Evolutionary conservation across 2,329 filamentous ascomycete genomes (phyloP), one percentile per base, ranked within the genome.

Genomic region (Trichoderma sp.): DNA sequence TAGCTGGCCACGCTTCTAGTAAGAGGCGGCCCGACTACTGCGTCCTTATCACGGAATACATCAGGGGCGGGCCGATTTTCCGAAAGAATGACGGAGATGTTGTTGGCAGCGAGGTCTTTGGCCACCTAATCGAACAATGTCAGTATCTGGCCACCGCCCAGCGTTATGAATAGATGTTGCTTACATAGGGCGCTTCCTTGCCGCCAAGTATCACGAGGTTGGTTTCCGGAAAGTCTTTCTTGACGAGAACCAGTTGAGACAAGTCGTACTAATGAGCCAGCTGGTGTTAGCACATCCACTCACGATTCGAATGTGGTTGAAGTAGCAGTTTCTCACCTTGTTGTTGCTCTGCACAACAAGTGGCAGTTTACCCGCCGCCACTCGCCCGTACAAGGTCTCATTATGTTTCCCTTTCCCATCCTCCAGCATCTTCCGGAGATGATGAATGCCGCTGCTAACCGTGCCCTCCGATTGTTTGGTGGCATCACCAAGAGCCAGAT

Each of bases 11-110:
- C 77, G 53, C 79, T 82, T 34, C 75, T 78, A 5, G 77, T 81
- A 4, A 86, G 78, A 3, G 84, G 84, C 4, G 83, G 84, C 0
- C 84, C 84, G 0, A 81, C 76, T 0, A 85, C 77, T 3, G 79
- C 76, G 57, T 82, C 78, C 12, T 78, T 78, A 53, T 79, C 81
- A 7, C 82, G 79, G 76, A 81, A 85, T 17, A 30, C 12, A 47
- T 71, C 70, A 23, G 70, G 70, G 17, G 15, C 53, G 71, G 50
- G 78, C 76, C 81, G 80, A 53, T 78, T 79, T 15, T 77, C 79
- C n/a, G 81, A 81, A 3, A 85, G 76, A 28, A 86, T 83, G n/a
- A 84, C 76, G 3, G 83, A 80, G 30, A 85, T 81, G 17, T 71
- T 71, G n/a, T 57, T 57, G 13, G 70, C 70, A 34, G 70, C 70